These are phyloP conservation scores for Thielaviopsis ethacetica DNA, from an alignment of 2,329 filamentous ascomycete genomes.

Conservation along the genomic window DNA sequence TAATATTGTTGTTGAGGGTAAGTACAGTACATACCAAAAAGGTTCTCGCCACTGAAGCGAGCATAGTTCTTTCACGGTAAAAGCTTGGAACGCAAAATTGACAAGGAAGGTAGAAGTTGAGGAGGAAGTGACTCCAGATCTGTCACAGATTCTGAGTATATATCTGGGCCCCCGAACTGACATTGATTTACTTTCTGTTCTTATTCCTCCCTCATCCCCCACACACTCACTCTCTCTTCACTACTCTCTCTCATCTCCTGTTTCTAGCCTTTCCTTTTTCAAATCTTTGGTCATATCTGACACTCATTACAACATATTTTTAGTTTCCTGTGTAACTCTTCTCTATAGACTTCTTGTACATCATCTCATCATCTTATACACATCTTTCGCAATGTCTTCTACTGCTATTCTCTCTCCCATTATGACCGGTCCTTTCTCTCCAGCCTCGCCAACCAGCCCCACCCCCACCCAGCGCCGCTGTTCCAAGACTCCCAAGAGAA, in stretches of 20 bases:
- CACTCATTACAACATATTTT: neutral
- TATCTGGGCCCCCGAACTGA: neutral
- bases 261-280: neutral
- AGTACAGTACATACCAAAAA: neutral
- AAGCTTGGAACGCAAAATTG: too few relatives aligned
- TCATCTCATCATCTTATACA: neutral
- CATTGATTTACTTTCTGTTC: neutral
- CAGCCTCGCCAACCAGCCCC: neutral
- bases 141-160: neutral
- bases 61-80: too few relatives aligned
- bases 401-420: neutral
- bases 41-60: neutral
- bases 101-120: too few relatives aligned
- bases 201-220: neutral
- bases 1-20: neutral
- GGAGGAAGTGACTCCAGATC: neutral
- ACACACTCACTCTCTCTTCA: neutral
- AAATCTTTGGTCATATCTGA: neutral
- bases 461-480: neutral
- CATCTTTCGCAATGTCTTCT: neutral
- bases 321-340: neutral
- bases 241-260: neutral
- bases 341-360: neutral
- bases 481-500: neutral
- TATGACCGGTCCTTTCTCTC: neutral